A percentile compares a stretch with the other conserved stretches of the same genome.
These are phyloP conservation scores for Pluteus cervinus DNA, from an alignment of 768 basidiomycete species.

Conservation along the genomic window DNA sequence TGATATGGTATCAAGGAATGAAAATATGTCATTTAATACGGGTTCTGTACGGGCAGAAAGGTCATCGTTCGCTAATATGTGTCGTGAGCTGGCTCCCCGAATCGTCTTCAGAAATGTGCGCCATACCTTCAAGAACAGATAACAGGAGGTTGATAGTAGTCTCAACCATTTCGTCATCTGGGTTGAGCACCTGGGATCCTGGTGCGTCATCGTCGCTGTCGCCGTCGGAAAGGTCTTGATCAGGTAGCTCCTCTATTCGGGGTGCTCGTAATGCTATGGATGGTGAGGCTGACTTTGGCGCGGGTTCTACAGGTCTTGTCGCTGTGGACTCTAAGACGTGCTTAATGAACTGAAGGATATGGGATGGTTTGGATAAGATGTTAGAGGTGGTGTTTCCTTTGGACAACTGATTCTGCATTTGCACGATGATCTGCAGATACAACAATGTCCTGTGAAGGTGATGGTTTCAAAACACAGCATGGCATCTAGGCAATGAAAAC, in stretches of 20 bases:
- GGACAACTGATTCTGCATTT: slow-evolving; percentile 70
- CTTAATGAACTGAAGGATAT: slow-evolving; percentile 79
- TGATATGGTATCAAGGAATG: slow-evolving; percentile 53
- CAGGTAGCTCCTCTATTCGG: slow-evolving; percentile 5
- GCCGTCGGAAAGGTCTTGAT: slow-evolving; percentile 41
- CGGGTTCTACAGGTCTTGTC: too few relatives aligned
- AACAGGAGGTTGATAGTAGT: slow-evolving; percentile 80
- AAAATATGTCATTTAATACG: slow-evolving; percentile 65
- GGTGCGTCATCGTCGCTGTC: slow-evolving; percentile 53
- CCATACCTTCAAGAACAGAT: slow-evolving; percentile 78
- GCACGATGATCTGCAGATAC: slow-evolving; percentile 74
- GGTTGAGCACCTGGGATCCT: slow-evolving; percentile 29
- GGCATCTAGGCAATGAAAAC: not conserved
- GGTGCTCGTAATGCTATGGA: slow-evolving; percentile 18
- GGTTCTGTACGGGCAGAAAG: slow-evolving; percentile 57
- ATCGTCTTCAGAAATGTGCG: slow-evolving; percentile 1
- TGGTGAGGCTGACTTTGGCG: slow-evolving; percentile 8
- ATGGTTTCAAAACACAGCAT: too few relatives aligned
- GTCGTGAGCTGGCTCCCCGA: not conserved
- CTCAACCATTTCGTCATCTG: slow-evolving; percentile 61
- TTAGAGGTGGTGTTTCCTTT: slow-evolving; percentile 46
- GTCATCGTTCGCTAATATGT: slow-evolving; percentile 42
- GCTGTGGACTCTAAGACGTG: slow-evolving; percentile 56
- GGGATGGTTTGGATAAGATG: slow-evolving; percentile 57
- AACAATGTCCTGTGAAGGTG: slow-evolving; percentile 48